Percentiles rank a stretch among this genome's conserved stretches.
phyloP scores from a whole-genome alignment of 2,329 filamentous ascomycete genomes.

The Fusarium dimerum region DNA sequence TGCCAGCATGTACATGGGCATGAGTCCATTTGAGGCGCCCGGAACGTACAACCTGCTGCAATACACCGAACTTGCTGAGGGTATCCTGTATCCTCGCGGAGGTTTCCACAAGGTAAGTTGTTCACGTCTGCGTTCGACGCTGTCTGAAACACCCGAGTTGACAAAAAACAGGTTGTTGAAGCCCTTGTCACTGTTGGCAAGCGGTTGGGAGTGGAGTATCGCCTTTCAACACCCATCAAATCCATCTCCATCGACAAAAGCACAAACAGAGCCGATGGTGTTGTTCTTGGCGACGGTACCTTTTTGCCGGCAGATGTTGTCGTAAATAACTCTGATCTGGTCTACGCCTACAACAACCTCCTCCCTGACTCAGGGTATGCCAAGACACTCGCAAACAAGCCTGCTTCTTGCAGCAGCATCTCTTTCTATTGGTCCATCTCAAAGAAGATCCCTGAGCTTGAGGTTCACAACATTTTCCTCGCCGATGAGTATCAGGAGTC shows the following conservation, averaged over 20 bases:
- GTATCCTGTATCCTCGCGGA: slow-evolving; percentile 73
- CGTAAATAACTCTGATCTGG: slow-evolving; percentile 71
- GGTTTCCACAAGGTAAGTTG: slow-evolving; percentile 59
- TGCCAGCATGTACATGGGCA: slow-evolving; percentile 82
- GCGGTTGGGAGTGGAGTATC: slow-evolving; percentile 62
- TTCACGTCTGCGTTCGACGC: background rate
- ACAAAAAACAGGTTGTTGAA: slow-evolving; percentile 49
- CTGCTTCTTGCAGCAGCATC: slow-evolving; percentile 70
- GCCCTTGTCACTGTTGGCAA: slow-evolving; percentile 65
- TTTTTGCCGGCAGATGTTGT: slow-evolving; percentile 64
- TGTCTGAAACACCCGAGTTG: background rate
- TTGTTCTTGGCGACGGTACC: slow-evolving; percentile 59
- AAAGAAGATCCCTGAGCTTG: slow-evolving; percentile 60
- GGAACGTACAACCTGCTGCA: slow-evolving; percentile 74
- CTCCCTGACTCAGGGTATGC: slow-evolving; percentile 52
- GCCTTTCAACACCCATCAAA: slow-evolving; percentile 58
- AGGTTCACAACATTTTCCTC: slow-evolving; percentile 76
- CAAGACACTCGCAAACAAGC: slow-evolving; percentile 45
- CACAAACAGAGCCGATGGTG: slow-evolving; percentile 52
- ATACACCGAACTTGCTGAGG: slow-evolving; percentile 72
- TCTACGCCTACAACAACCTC: slow-evolving; percentile 73
- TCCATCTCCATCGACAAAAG: slow-evolving; percentile 51
- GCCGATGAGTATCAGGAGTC: slow-evolving; percentile 70
- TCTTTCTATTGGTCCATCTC: slow-evolving; percentile 76
- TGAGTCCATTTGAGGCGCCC: slow-evolving; percentile 75